Evolutionary conservation across 768 basidiomycete species (phyloP).

Genomic region (Hygrophorus pudorinus): DNA sequence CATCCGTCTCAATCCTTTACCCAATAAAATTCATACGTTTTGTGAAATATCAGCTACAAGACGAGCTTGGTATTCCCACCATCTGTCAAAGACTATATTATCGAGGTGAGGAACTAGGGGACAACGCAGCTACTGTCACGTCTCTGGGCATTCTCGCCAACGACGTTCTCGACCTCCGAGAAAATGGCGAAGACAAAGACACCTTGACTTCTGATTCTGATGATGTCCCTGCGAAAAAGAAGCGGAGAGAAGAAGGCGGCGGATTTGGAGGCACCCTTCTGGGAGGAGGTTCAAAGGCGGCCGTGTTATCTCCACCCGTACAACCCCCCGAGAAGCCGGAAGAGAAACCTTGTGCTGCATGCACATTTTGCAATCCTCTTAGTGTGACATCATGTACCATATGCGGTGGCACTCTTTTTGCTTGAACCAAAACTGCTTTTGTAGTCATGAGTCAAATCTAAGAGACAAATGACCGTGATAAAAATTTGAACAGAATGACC

Average conservation of each 20-base stretch:
- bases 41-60: constrained; percentile 40
- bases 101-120: constrained; percentile 50
- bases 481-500: constrained; percentile 14
- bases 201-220: constrained; percentile 38
- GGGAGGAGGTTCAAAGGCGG: constrained; percentile 26
- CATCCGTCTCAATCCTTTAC: constrained; percentile 4
- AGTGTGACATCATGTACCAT: constrained; percentile 34
- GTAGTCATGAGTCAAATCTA: constrained; percentile 15
- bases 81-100: constrained; percentile 69
- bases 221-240: constrained; percentile 28
- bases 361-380: constrained; percentile 47
- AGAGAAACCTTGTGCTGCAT: constrained; percentile 39
- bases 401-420: constrained; percentile 32
- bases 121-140: constrained; percentile 49
- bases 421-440: too few relatives aligned
- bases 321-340: constrained; percentile 2
- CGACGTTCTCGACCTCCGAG: constrained; percentile 57
- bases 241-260: constrained; percentile 45
- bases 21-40: not conserved
- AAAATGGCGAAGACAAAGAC: constrained; percentile 52
- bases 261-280: constrained; percentile 72
- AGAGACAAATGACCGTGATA: constrained; percentile 17
- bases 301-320: not conserved
- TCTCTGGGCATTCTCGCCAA: constrained; percentile 42
- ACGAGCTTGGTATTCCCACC: constrained; percentile 55